These are phyloP conservation scores for Zizania latifolia DNA, from an alignment of 176 grass and related monocot genomes.

Conservation along the genomic window DNA sequence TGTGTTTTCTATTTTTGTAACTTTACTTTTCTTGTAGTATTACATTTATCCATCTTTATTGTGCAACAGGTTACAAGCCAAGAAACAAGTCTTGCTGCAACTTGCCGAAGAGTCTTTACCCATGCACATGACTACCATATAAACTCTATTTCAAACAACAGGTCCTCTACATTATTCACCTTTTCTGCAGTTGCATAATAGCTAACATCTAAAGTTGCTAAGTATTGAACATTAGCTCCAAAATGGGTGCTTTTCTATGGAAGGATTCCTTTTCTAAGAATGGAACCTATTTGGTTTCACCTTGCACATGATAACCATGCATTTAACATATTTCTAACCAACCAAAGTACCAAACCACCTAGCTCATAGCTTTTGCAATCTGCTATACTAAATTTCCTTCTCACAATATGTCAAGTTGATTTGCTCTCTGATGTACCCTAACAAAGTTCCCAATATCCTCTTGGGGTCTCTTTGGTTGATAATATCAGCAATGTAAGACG, in stretches of 20 bases:
- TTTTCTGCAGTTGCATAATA: neutral
- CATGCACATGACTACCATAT: constrained; percentile 99
- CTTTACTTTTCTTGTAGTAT: constrained; percentile 24
- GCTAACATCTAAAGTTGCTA: neutral
- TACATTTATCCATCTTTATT: neutral
- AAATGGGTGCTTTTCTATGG: neutral
- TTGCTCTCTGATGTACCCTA: neutral
- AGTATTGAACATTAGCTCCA: neutral
- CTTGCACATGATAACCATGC: neutral
- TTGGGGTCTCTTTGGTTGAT: constrained; percentile 6
- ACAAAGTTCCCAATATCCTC: neutral
- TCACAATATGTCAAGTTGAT: neutral
- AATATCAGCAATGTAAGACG: neutral
- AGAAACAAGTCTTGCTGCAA: constrained; percentile 66
- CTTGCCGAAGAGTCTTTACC: constrained; percentile 79
- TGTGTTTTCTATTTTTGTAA: neutral
- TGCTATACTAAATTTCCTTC: constrained; percentile 7
- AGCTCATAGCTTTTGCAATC: neutral
- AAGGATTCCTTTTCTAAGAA: neutral
- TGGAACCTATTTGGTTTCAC: constrained; percentile 1
- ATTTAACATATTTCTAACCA: neutral
- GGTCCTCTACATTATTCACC: constrained; percentile 42
- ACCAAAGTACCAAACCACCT: neutral
- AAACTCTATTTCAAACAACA: constrained; percentile 99
- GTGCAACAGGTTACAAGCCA: constrained; percentile 59